These are phyloP conservation scores for Periconia macrospinosa DNA, from an alignment of 2,329 filamentous ascomycete species.

Conservation along the genomic window DNA sequence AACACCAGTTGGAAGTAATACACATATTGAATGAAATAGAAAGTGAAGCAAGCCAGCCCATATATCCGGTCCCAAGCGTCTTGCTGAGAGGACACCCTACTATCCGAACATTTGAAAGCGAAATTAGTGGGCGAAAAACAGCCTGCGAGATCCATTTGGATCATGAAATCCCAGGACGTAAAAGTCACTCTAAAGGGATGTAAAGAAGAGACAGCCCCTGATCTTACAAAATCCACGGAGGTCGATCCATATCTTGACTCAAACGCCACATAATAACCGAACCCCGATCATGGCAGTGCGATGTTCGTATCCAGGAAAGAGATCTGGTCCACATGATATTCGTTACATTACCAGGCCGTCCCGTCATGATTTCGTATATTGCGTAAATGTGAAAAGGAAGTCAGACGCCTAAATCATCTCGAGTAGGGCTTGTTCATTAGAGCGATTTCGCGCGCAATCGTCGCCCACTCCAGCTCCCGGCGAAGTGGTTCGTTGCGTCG, in stretches of 20 bases:
- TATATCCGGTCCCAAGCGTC: not conserved
- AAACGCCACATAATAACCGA: conserved; percentile 6
- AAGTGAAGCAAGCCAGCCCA: not conserved
- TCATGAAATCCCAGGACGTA: not conserved
- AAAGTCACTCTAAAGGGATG: not conserved
- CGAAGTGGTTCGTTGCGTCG: conserved; percentile 58
- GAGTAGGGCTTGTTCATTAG: conserved; percentile 95
- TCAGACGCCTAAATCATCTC: conserved; percentile 49
- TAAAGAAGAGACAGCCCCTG: not conserved
- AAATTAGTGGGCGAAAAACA: not conserved
- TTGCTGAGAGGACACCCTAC: not conserved
- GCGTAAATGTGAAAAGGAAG: conserved; percentile 2
- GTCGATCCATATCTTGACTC: conserved; percentile 1
- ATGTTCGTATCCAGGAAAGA: conserved; percentile 9
- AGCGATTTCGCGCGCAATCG: conserved; percentile 86
- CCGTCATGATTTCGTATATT: conserved; percentile 15
- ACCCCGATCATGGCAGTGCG: conserved; percentile 5
- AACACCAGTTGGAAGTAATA: not conserved
- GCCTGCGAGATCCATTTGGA: not conserved
- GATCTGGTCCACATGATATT: conserved; percentile 10
- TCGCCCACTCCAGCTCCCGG: conserved; percentile 88
- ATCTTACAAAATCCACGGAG: not conserved
- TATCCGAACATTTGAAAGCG: not conserved
- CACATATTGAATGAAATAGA: not conserved
- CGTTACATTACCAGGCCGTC: conserved; percentile 16